phyloP scores from a whole-genome alignment of 768 basidiomycete genomes.

The Lactifluus echinatus region DNA sequence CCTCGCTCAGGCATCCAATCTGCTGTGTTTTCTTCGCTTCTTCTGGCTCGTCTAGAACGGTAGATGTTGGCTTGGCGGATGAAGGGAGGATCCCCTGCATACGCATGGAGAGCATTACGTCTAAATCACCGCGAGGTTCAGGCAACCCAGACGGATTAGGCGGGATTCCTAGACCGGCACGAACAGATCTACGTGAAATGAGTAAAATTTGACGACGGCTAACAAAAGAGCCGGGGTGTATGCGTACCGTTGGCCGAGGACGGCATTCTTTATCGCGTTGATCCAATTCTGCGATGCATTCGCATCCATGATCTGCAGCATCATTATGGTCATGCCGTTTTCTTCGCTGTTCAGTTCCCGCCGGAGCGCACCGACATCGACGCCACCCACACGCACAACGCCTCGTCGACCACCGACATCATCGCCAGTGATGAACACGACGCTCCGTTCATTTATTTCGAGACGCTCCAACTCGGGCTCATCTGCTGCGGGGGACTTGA shows the following conservation, averaged over 20 bases:
- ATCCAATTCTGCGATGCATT: conserved; percentile 71
- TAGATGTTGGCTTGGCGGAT: conserved; percentile 18
- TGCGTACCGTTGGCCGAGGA: conserved; percentile 59
- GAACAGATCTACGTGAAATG: conserved; percentile 44
- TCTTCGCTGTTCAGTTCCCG: conserved; percentile 32
- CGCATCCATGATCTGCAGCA: conserved; percentile 55
- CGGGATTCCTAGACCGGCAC: conserved; percentile 53
- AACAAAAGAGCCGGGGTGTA: neutral
- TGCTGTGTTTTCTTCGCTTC: conserved; percentile 2
- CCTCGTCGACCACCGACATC: conserved; percentile 37
- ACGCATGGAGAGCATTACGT: conserved; percentile 76
- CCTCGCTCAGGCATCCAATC: neutral
- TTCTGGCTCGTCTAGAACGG: conserved; percentile 1
- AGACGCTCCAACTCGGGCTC: conserved; percentile 68
- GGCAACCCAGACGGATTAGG: conserved; percentile 34
- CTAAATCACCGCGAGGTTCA: conserved; percentile 73
- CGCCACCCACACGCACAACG: conserved; percentile 62
- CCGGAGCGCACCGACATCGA: conserved; percentile 43
- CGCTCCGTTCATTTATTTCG: conserved; percentile 67
- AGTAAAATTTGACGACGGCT: neutral
- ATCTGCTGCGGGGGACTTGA: conserved; percentile 50
- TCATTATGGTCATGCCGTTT: conserved; percentile 54
- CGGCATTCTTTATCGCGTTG: conserved; percentile 57
- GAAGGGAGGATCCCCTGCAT: conserved; percentile 50
- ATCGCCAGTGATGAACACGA: conserved; percentile 63